These are phyloP conservation scores for Xylaria sp. DNA, from an alignment of 2,329 filamentous ascomycete species.

Conservation along the genomic window DNA sequence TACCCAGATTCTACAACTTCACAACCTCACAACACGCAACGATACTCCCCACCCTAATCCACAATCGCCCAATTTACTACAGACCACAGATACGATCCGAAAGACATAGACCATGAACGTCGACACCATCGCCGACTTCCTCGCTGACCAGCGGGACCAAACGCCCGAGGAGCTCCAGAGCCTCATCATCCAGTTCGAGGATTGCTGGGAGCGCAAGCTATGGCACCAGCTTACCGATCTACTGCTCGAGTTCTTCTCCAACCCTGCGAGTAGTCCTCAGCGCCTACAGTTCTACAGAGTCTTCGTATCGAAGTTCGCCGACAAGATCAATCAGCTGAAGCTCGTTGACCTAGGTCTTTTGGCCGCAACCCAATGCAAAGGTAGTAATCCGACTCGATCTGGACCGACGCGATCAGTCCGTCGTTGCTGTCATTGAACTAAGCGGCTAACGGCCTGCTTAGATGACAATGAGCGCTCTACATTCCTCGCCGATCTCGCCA, in stretches of 20 bases:
- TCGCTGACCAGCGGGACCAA: slow-evolving; percentile 81
- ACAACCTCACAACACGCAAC: slow-evolving; percentile 3
- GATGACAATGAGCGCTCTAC: slow-evolving; percentile 80
- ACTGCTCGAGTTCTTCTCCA: slow-evolving; percentile 81
- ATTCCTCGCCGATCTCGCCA: slow-evolving; percentile 77
- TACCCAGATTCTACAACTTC: slow-evolving; percentile 13
- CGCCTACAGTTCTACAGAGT: slow-evolving; percentile 87
- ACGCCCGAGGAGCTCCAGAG: slow-evolving; percentile 84
- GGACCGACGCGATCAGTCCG: neutral
- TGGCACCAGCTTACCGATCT: slow-evolving; percentile 97
- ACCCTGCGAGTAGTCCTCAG: slow-evolving; percentile 73
- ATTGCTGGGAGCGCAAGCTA: slow-evolving; percentile 95
- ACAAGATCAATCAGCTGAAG: slow-evolving; percentile 99
- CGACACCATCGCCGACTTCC: slow-evolving; percentile 86
- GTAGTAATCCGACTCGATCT: slow-evolving; percentile 38
- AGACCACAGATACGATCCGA: neutral
- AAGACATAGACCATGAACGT: slow-evolving; percentile 60
- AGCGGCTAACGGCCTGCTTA: slow-evolving; percentile 35
- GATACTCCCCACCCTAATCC: neutral
- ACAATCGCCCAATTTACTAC: neutral
- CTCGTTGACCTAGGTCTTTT: slow-evolving; percentile 85
- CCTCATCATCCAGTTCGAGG: slow-evolving; percentile 86
- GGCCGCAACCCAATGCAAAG: slow-evolving; percentile 77
- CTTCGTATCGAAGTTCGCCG: slow-evolving; percentile 93
- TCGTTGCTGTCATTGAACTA: neutral